Percentiles rank a stretch among this genome's conserved stretches.
These are phyloP conservation scores for Penicillium hesseltinei DNA, from an alignment of 2,329 filamentous ascomycete species.

Conservation along the genomic window DNA sequence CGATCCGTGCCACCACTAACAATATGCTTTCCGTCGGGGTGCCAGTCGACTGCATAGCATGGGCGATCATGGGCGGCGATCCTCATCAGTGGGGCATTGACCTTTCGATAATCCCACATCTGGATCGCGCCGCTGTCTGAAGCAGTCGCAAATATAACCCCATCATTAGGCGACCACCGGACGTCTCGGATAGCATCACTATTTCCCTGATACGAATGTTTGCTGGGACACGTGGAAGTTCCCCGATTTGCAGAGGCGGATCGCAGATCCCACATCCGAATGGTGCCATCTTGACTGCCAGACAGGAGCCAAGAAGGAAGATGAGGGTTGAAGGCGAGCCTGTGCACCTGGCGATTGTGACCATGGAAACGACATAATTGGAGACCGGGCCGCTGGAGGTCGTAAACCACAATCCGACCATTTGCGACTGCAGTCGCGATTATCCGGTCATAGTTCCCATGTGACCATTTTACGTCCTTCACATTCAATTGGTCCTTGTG, in stretches of 20 bases:
- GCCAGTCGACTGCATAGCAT: constrained; percentile 65
- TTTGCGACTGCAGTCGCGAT: constrained; percentile 65
- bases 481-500: constrained; percentile 61
- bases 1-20: constrained; percentile 62
- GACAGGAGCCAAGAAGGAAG: constrained; percentile 60
- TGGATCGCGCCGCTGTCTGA: constrained; percentile 64
- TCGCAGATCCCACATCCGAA: constrained; percentile 64
- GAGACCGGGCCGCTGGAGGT: constrained; percentile 59
- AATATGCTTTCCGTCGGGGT: constrained; percentile 64
- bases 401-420: constrained; percentile 64
- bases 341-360: constrained; percentile 64
- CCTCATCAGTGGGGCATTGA: constrained; percentile 56
- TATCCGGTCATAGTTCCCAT: constrained; percentile 58
- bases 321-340: constrained; percentile 63
- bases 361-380: constrained; percentile 63
- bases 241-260: constrained; percentile 50
- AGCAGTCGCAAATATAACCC: constrained; percentile 61
- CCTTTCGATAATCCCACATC: constrained; percentile 62
- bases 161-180: constrained; percentile 64
- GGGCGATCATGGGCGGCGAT: constrained; percentile 61
- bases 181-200: constrained; percentile 63
- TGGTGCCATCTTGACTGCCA: constrained; percentile 63
- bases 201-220: constrained; percentile 55
- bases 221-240: constrained; percentile 54
- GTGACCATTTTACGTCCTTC: constrained; percentile 67